Percentiles rank a stretch among this genome's conserved stretches.
Evolutionary conservation across 257 asterid genomes (phyloP).

Genomic region (Dorcoceras hygrometricum): DNA sequence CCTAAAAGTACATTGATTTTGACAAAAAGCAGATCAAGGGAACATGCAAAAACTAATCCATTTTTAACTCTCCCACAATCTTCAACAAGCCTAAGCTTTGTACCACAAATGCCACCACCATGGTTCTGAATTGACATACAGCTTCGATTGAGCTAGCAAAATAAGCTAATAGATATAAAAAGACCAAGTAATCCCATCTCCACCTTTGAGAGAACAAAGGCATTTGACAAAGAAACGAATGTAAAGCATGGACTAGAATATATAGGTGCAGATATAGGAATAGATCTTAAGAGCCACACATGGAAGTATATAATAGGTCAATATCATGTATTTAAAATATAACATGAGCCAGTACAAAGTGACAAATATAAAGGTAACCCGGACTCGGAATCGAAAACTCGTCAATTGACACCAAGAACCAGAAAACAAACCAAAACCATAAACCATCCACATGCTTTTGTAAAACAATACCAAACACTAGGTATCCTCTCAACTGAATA

Average conservation of each 20-base stretch:
- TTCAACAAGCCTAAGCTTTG: not conserved
- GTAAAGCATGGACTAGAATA: not conserved
- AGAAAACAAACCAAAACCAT: not conserved
- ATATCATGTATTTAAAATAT: not conserved
- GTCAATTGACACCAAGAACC: not conserved
- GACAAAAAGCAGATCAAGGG: not conserved
- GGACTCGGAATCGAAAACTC: not conserved
- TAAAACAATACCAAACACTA: conserved; percentile 4
- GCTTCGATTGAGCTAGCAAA: too few relatives aligned
- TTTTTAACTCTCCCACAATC: not conserved
- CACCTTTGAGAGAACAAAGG: not conserved
- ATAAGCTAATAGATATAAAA: too few relatives aligned
- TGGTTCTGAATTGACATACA: too few relatives aligned
- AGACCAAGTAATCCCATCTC: not conserved
- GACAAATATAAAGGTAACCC: not conserved
- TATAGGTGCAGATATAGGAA: too few relatives aligned
- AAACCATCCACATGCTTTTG: not conserved
- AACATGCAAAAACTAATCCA: not conserved
- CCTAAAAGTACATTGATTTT: not conserved
- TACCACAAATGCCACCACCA: not conserved
- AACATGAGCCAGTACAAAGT: not conserved
- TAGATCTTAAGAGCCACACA: not conserved
- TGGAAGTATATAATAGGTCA: not conserved
- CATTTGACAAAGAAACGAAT: conserved; percentile 23
- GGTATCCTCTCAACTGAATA: conserved; percentile 16